Evolutionary conservation across 805 yeast genomes (phyloP).

Genomic region (Teunomyces aglyptinius): DNA sequence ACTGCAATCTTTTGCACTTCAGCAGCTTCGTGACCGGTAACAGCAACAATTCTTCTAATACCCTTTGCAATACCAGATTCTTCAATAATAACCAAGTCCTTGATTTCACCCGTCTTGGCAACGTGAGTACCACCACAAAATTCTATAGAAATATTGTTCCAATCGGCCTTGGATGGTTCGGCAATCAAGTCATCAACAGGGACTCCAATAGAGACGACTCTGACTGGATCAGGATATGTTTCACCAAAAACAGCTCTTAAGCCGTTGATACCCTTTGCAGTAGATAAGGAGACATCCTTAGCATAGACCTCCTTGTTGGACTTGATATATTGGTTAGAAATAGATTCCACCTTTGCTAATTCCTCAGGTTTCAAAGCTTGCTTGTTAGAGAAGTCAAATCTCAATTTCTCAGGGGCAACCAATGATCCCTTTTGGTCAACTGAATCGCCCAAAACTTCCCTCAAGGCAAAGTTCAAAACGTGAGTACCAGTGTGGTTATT

Average conservation of each 20-base stretch:
- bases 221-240: conserved; percentile 97
- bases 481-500: conserved; percentile 99
- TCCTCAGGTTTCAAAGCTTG: conserved; percentile 74
- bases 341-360: conserved; percentile 69
- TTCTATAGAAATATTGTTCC: conserved; percentile 82
- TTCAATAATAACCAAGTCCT: conserved; percentile 84
- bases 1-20: conserved; percentile 84
- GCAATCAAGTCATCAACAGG: conserved; percentile 78
- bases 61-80: conserved; percentile 99
- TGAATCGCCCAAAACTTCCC: conserved; percentile 80
- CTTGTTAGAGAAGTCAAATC: conserved; percentile 96
- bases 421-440: conserved; percentile 96
- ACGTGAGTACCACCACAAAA: conserved; percentile 99
- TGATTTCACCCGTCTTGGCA: conserved; percentile 86
- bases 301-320: conserved; percentile 72
- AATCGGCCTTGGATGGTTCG: conserved; percentile 67
- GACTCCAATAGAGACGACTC: conserved; percentile 94
- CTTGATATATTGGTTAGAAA: conserved; percentile 70
- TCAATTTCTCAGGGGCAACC: conserved; percentile 90
- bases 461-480: conserved; percentile 82
- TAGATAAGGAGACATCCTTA: conserved; percentile 72
- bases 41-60: conserved; percentile 96
- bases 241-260: conserved; percentile 98
- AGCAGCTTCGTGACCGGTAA: conserved; percentile 86
- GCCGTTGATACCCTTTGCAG: conserved; percentile 75